These are phyloP conservation scores for Paxillus ammoniavirescens DNA, from an alignment of 768 basidiomycete genomes.

Conservation along the genomic window DNA sequence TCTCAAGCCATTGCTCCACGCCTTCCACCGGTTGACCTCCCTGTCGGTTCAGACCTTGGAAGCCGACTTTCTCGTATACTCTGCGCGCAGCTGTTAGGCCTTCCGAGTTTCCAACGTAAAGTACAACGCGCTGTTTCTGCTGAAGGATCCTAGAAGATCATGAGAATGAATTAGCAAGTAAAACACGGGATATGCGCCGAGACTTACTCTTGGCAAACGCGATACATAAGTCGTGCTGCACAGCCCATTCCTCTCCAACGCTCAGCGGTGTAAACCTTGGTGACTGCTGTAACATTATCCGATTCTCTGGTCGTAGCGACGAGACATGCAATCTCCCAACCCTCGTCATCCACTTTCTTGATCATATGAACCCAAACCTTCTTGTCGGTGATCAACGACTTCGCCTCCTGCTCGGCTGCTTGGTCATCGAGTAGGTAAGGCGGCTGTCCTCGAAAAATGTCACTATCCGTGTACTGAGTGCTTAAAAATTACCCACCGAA, in stretches of 20 bases:
- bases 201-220: conserved; percentile 55
- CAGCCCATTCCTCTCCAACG: conserved; percentile 51
- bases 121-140: conserved; percentile 48
- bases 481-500: conserved; percentile 43
- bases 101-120: conserved; percentile 57
- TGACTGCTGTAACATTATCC: conserved; percentile 56
- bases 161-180: conserved; percentile 4
- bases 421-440: conserved; percentile 51
- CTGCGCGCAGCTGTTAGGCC: conserved; percentile 43
- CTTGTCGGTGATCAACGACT: conserved; percentile 40
- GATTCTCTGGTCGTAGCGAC: conserved; percentile 67
- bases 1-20: conserved; percentile 57
- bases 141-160: conserved; percentile 29
- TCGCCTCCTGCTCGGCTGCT: conserved; percentile 51
- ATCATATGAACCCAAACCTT: conserved; percentile 64
- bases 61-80: conserved; percentile 68
- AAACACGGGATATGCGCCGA: background rate
- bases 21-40: conserved; percentile 36
- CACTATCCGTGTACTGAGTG: background rate
- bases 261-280: conserved; percentile 67
- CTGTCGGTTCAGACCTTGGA: conserved; percentile 46
- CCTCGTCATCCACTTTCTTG: conserved; percentile 14
- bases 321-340: conserved; percentile 54
- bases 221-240: conserved; percentile 60
- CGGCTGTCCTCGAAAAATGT: conserved; percentile 33